These are phyloP conservation scores for Astrephomene gubernaculifera DNA, from an alignment of 139 green algal species.

Conservation along the genomic window DNA sequence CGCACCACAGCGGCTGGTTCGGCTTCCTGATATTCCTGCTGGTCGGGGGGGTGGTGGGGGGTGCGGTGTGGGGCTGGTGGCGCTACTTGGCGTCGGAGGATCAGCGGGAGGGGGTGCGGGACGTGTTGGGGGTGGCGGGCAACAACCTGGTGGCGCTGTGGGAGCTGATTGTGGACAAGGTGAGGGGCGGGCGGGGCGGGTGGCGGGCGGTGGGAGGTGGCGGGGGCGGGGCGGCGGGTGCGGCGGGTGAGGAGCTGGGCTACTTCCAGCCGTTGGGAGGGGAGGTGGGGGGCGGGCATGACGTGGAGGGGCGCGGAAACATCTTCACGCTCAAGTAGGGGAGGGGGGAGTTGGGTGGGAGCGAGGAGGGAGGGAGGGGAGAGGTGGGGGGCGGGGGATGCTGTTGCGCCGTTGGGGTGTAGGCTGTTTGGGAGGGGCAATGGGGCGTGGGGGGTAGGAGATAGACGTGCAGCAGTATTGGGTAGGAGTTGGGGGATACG, in stretches of 20 bases:
- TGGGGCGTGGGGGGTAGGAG: too few species aligned
- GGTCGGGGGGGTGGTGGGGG: conserved; percentile 38
- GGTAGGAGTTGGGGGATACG: too few species aligned
- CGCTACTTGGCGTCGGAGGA: conserved; percentile 57
- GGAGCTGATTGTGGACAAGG: conserved; percentile 10
- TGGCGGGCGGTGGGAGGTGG: not conserved
- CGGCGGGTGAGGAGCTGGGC: conserved; percentile 51
- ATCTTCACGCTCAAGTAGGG: conserved; percentile 49
- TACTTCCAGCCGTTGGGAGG: conserved; percentile 69
- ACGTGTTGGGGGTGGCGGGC: not conserved
- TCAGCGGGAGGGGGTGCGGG: conserved; percentile 45
- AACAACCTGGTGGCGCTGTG: conserved; percentile 9
- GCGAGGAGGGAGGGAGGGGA: not conserved
- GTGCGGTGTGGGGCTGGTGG: conserved; percentile 57
- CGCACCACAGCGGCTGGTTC: conserved; percentile 20
- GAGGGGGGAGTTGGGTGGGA: not conserved
- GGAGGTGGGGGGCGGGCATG: conserved; percentile 20
- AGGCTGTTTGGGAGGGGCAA: too few species aligned
- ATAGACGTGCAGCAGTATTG: too few species aligned
- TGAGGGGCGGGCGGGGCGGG: not conserved
- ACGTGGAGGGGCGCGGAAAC: conserved; percentile 31
- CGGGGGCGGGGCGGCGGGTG: too few species aligned
- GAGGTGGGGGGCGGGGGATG: too few species aligned
- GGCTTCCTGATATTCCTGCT: conserved; percentile 49
- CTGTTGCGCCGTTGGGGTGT: too few species aligned